Conservation (phyloP, 768 basidiomycete species). For the Tephrocybe sp. region DNA sequence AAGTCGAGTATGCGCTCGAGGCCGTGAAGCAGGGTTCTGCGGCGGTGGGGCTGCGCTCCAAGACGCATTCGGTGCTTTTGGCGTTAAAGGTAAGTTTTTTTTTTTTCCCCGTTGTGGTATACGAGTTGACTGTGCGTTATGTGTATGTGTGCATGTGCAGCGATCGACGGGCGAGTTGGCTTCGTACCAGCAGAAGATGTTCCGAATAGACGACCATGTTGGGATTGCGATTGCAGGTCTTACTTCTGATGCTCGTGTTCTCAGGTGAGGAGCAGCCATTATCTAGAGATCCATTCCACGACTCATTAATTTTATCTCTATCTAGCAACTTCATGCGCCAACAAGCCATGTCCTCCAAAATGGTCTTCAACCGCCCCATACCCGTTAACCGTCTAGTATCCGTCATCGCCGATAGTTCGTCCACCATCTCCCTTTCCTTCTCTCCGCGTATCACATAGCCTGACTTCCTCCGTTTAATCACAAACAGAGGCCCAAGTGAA, state of each 20-base stretch:
- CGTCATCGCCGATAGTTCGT: conserved; percentile 92
- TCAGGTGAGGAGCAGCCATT: conserved; percentile 85
- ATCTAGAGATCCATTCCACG: too few species aligned
- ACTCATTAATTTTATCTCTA: too few species aligned
- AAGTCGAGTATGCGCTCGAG: conserved; percentile 98
- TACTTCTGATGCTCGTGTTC: conserved; percentile 95
- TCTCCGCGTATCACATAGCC: background rate
- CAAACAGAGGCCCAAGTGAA: conserved; percentile 92
- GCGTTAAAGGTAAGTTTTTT: conserved; percentile 78
- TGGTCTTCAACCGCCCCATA: conserved; percentile 93
- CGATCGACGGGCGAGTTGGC: conserved; percentile 97
- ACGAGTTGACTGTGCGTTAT: too few species aligned
- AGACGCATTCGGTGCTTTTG: conserved; percentile 90
- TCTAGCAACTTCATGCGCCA: conserved; percentile 98
- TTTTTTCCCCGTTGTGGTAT: too few species aligned
- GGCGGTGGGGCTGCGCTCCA: conserved; percentile 93
- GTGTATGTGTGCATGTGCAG: conserved; percentile 35
- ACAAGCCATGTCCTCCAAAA: conserved; percentile 92
- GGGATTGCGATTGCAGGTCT: conserved; percentile 99
- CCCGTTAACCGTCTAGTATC: conserved; percentile 93
- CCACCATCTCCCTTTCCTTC: background rate
- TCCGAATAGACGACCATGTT: conserved; percentile 98
- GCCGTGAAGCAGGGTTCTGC: conserved; percentile 99
- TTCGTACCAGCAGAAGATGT: conserved; percentile 99
- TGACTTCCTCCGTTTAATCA: background rate